Evolutionary conservation across 352 stramenopile genomes (phyloP), one percentile per base, ranked within the genome.

Genomic region (Elongisporangium senticosum): DNA sequence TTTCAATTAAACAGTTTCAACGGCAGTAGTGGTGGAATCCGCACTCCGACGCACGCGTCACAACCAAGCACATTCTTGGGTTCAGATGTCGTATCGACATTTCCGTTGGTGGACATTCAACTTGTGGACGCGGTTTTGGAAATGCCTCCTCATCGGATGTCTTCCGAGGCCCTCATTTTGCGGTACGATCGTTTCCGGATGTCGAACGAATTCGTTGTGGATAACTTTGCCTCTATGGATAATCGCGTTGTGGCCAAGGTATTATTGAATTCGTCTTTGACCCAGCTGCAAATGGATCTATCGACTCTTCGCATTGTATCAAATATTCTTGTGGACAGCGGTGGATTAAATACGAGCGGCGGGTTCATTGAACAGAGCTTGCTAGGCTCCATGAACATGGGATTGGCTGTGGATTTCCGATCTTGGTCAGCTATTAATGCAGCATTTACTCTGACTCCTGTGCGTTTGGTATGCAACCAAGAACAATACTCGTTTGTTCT

Each of bases 181-280:
- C 79, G 79, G 8, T 86, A 88, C 48, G 80, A 93, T 52, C 74
- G 58, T 4, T 90, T 90, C 17, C 67, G 66, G 11, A 53, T 85
- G 37, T 86, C 66, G 1, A 95, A 95, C 58, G 80, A 90, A 63
- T 68, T 74, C 28, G 56, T 91, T 3, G 55, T 84, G 5, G 74
- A 76, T 17, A 86, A 71, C 33, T 87, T 90, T 51, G 51, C 72
- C 10, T 71, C 74, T 2, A 86, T 93, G 72, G 72, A 79, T 23
- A 90, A 93, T 59, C 80, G 74, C 3, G 84, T 90, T 19, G 78
- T 93, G 48, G 82, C 77, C 7, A 93, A 95, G 54, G 82, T 95
- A 55, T 60, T 95, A n/a, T 63, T 93, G 24, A 95, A 95, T 56
- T 85, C 83, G 10, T 92, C 82, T 17, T 60, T 95, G 33, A 86